These are phyloP conservation scores for Simmondsia chinensis DNA, from an alignment of 148 eudicot genomes.

Conservation along the genomic window DNA sequence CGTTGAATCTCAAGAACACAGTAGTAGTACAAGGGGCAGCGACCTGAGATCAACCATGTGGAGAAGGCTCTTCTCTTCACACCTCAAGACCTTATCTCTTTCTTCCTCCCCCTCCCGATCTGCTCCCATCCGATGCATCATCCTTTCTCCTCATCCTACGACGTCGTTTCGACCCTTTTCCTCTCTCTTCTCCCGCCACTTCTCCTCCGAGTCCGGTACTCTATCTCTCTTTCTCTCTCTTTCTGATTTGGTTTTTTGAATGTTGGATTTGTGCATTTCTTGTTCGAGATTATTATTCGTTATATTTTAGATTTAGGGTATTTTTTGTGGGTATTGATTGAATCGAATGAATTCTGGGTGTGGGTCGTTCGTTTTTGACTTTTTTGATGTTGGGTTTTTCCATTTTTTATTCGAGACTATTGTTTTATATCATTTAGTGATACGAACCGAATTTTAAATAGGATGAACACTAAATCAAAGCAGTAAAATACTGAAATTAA, in stretches of 20 bases:
- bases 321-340: too few relatives aligned
- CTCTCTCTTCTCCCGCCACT: background rate
- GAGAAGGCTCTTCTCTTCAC: conserved; percentile 3
- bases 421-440: too few relatives aligned
- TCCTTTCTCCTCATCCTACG: background rate
- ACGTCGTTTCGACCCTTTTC: background rate
- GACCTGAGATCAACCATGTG: conserved; percentile 5
- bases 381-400: background rate
- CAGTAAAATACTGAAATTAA: too few relatives aligned
- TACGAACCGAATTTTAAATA: too few relatives aligned
- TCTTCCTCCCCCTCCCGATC: background rate
- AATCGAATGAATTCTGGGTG: too few relatives aligned
- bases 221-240: background rate
- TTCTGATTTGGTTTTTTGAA: too few relatives aligned
- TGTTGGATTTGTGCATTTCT: too few relatives aligned
- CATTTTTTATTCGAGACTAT: too few relatives aligned
- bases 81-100: conserved; percentile 1
- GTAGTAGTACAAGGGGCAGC: too few relatives aligned
- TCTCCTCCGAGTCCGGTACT: conserved; percentile 4
- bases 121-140: background rate
- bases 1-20: too few relatives aligned
- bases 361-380: too few relatives aligned
- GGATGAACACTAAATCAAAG: too few relatives aligned
- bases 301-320: background rate
- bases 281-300: background rate